Percentiles rank a stretch among this genome's conserved stretches.
Conservation (phyloP, 1,284 basidiomycete species). For the Termitomyces sp. region DNA sequence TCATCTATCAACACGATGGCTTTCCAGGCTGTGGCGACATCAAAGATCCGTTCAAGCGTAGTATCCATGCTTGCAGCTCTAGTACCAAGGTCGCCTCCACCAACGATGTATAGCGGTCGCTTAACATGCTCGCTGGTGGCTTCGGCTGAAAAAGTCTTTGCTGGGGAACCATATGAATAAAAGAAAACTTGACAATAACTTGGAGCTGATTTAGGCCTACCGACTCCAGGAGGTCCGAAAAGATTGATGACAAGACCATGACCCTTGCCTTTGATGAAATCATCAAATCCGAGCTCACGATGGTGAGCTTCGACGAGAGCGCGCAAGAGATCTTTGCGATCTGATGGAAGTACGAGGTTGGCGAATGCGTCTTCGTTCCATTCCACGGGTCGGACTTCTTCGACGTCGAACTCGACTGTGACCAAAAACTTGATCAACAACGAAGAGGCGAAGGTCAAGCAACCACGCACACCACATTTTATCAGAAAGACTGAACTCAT, state of each 20-base stretch:
- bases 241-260: conserved; percentile 56
- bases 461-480: conserved; percentile 50
- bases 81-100: conserved; percentile 55
- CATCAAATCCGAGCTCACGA: conserved; percentile 47
- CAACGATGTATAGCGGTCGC: conserved; percentile 53
- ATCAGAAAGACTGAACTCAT: conserved; percentile 54
- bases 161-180: background rate
- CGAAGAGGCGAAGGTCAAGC: background rate
- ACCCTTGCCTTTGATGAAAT: conserved; percentile 60
- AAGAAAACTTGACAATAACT: background rate
- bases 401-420: conserved; percentile 51
- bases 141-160: conserved; percentile 52
- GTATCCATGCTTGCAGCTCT: conserved; percentile 37
- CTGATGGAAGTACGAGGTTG: conserved; percentile 49
- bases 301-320: conserved; percentile 53
- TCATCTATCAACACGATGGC: conserved; percentile 63
- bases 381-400: conserved; percentile 41
- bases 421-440: background rate
- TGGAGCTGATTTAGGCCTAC: conserved; percentile 19
- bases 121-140: conserved; percentile 57
- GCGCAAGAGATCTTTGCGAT: conserved; percentile 47
- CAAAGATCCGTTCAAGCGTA: conserved; percentile 31
- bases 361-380: conserved; percentile 57
- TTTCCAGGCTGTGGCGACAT: conserved; percentile 41
- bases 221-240: conserved; percentile 58